A percentile compares a stretch with the other conserved stretches of the same genome.
Evolutionary conservation across 129 eudicot species (phyloP).

Genomic region (Flaveria bidentis): DNA sequence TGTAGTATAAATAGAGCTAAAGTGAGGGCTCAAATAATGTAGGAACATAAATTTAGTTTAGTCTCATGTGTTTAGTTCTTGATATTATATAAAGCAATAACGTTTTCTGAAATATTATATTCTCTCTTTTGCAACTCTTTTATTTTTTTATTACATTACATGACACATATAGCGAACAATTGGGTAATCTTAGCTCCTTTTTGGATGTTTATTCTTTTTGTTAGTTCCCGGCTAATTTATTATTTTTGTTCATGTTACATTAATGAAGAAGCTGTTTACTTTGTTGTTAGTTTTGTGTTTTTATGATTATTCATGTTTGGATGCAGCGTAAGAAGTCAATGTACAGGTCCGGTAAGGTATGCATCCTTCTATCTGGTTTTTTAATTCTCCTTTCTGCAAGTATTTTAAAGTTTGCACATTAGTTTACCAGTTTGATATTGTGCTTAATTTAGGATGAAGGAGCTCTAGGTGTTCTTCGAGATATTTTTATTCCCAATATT

Average conservation of each 20-base stretch:
- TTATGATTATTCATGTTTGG: slow-evolving; percentile 16
- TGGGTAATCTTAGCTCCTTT: not conserved
- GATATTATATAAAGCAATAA: too few relatives aligned
- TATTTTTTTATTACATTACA: too few relatives aligned
- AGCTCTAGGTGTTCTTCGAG: slow-evolving; percentile 70
- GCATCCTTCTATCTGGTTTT: not conserved
- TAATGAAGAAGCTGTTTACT: not conserved
- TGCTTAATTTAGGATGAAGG: slow-evolving; percentile 62
- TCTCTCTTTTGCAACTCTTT: too few relatives aligned
- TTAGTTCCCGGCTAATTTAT: not conserved
- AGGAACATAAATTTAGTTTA: too few relatives aligned
- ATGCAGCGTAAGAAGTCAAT: slow-evolving; percentile 49
- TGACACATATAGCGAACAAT: too few relatives aligned
- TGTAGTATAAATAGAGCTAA: too few relatives aligned
- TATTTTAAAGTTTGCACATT: slow-evolving; percentile 2
- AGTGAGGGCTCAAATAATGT: too few relatives aligned
- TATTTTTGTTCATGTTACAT: not conserved
- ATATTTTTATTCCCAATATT: slow-evolving; percentile 68
- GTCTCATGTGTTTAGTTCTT: too few relatives aligned
- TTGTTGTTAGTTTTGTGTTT: not conserved
- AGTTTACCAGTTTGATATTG: not conserved
- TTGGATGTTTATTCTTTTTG: not conserved
- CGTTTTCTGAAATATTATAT: too few relatives aligned
- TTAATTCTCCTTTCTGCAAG: not conserved
- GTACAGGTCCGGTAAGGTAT: slow-evolving; percentile 23